A percentile compares a stretch with the other conserved stretches of the same genome.
Evolutionary conservation across 441 rosid genomes (phyloP).

Genomic region (Populus hybrid): DNA sequence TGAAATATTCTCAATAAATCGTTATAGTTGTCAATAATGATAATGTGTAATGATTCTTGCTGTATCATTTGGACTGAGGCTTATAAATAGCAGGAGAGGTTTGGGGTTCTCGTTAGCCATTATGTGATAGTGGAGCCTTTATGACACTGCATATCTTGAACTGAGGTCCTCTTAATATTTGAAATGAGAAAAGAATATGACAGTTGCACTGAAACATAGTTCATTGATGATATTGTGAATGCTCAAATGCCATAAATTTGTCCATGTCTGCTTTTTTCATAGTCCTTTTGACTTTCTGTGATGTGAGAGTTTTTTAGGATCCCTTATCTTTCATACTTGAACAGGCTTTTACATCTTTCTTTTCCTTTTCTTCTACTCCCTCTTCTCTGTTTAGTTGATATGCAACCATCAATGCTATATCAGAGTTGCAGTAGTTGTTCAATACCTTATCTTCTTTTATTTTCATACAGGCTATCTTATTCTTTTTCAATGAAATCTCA

Average conservation of each 20-base stretch:
- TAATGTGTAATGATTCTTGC: background rate
- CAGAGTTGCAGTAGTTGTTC: background rate
- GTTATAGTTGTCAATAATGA: background rate
- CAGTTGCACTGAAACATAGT: background rate
- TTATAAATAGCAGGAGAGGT: background rate
- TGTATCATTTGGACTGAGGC: background rate
- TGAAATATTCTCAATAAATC: no score
- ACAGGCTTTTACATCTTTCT: background rate
- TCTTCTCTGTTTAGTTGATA: background rate
- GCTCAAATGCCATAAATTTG: background rate
- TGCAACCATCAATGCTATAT: background rate
- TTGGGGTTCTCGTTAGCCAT: background rate
- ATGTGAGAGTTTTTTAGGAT: background rate
- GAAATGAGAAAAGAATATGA: background rate
- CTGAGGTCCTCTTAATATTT: background rate
- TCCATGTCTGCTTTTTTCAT: background rate
- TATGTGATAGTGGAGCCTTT: background rate
- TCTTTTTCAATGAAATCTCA: slow-evolving; percentile 51
- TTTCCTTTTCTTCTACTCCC: background rate
- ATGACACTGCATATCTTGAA: background rate
- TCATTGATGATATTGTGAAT: background rate
- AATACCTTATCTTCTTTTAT: background rate
- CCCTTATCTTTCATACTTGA: background rate
- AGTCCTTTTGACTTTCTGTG: background rate
- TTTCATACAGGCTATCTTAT: slow-evolving; percentile 35